These are phyloP conservation scores for Sugiyamaella marilandica DNA, from an alignment of 805 yeast species.

Conservation along the genomic window DNA sequence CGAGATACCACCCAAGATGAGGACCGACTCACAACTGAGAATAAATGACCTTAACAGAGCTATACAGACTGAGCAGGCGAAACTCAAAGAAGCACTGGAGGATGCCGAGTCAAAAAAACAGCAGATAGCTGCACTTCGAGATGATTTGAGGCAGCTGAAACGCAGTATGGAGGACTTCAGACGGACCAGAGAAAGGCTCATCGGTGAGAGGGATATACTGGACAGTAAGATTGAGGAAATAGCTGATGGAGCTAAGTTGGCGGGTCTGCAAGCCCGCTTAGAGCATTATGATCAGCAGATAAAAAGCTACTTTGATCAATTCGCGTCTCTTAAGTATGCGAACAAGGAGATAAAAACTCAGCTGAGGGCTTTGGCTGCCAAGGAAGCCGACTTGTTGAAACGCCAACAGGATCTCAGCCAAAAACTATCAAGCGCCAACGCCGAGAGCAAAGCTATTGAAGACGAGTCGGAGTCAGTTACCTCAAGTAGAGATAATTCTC, in stretches of 20 bases:
- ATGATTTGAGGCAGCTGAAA: background rate
- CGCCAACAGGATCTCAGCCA: background rate
- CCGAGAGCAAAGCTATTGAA: background rate
- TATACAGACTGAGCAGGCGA: background rate
- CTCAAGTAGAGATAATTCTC: background rate
- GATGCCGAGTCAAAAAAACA: background rate
- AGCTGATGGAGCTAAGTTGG: constrained; percentile 1
- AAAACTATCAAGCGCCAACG: background rate
- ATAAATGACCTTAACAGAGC: constrained; percentile 1
- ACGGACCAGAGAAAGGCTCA: background rate
- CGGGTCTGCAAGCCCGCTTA: background rate
- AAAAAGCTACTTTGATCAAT: background rate
- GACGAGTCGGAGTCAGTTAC: background rate
- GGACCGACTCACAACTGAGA: constrained; percentile 37
- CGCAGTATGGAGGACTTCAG: background rate
- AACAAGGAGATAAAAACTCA: background rate
- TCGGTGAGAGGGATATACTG: constrained; percentile 2
- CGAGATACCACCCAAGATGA: constrained; percentile 1
- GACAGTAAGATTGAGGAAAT: constrained; percentile 1
- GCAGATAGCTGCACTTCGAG: background rate
- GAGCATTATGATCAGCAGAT: background rate
- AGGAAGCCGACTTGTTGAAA: background rate
- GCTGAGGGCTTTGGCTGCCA: background rate
- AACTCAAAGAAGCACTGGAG: background rate
- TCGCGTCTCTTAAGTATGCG: background rate